Evolutionary conservation across 495 filamentous ascomycete species (phyloP), one percentile per base, ranked within the genome.

Genomic region (Lasiosphaeriaceae sp.): DNA sequence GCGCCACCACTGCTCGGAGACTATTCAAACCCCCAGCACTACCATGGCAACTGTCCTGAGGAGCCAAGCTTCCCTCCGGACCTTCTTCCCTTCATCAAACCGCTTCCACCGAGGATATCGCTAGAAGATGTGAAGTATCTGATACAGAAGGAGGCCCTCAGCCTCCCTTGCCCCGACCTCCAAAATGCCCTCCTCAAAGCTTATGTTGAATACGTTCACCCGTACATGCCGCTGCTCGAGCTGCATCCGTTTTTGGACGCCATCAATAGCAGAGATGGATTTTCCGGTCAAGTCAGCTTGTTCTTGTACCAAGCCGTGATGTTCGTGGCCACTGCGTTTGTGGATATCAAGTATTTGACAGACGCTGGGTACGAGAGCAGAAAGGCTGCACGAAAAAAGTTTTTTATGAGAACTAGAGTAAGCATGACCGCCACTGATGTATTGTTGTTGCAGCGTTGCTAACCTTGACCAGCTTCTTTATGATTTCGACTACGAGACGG

Each of bases 161-260:
- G 81, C 0, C 75, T 94, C 11, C 90, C 90, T 0, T 79, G 83
- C 35, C 70, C 76, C n/a, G 67, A 66, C 2, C 68, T 93, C 26
- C 85, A 90, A 63, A 89, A 85, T 68, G 90, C 88, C 50, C 72
- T 94, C 23, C 71, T 96, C 4, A 83, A 83, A 57, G 81, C 82
- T 20, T 93, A 90, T 65, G 77, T 92, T 51, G 86, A 93, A 66
- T 94, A 85, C 69, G 90, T 94, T 7, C 86, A 96, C 64, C 89
- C 90, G 5, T 93, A 88, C 69, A 93, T 94, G 89, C 90, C 90
- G n/a, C 74, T 93, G 23, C 63, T 96, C 48, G 89, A 96, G 58
- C 70, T 90, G 56, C 81, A 86, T 56, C 82, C 90, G 41, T 90
- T 93, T 66, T 66, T 94, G 23, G 70, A 77, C 58, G 83, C 81